These are phyloP conservation scores for Sanghuangporus weigelae DNA, from an alignment of 1,284 basidiomycete species.

Conservation along the genomic window DNA sequence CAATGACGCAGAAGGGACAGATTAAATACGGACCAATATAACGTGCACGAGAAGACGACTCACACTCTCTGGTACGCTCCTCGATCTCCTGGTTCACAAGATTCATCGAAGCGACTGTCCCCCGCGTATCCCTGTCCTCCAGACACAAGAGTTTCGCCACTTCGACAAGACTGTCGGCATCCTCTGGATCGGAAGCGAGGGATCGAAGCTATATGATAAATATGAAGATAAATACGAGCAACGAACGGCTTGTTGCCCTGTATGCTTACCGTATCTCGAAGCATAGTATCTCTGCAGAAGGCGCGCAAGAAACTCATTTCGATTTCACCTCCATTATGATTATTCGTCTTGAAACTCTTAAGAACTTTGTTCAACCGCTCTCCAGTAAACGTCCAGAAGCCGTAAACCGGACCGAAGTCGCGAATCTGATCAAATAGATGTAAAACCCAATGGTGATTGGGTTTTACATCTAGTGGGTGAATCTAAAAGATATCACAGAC, in stretches of 20 bases:
- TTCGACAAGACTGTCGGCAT: no score
- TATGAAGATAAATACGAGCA: no score
- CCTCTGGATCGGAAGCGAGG: no score
- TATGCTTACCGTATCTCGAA: background rate
- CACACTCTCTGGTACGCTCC: background rate
- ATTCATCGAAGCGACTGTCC: no score
- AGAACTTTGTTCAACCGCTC: constrained; percentile 20
- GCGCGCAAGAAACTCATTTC: constrained; percentile 10
- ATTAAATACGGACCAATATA: background rate
- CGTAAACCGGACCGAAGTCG: constrained; percentile 20
- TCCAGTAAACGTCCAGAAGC: constrained; percentile 19
- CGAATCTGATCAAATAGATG: constrained; percentile 18
- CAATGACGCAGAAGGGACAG: no score
- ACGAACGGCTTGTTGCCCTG: no score
- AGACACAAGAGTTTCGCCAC: no score
- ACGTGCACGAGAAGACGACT: background rate
- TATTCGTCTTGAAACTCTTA: constrained; percentile 18
- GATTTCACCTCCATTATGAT: constrained; percentile 17
- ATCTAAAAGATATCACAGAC: no score
- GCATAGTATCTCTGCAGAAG: background rate
- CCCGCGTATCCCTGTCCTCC: no score
- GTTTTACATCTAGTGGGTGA: constrained; percentile 13
- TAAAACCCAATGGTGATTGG: constrained; percentile 19
- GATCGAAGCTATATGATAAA: no score
- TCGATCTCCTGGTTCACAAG: no score